Evolutionary conservation across 139 green algal species (phyloP).

Genomic region (Astrephomene gubernaculifera): DNA sequence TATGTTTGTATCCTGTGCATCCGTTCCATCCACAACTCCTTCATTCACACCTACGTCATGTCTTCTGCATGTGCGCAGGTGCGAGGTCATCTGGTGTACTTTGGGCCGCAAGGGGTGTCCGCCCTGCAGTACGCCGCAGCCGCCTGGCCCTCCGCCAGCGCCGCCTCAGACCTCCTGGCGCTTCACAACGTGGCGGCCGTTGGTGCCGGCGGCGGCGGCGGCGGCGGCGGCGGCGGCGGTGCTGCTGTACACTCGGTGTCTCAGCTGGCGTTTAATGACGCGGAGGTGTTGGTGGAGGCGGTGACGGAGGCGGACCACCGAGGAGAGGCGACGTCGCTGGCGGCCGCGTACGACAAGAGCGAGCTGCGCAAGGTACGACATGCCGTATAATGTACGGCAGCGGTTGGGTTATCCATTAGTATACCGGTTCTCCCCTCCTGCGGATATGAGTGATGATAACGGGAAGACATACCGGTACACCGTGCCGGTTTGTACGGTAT

Average conservation of each 20-base stretch:
- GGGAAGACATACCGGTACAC: too few species aligned
- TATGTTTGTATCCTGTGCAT: not conserved
- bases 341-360: constrained; percentile 20
- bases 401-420: not conserved
- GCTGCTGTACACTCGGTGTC: too few species aligned
- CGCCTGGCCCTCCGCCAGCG: constrained; percentile 18
- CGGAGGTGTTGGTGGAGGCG: constrained; percentile 34
- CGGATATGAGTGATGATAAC: too few species aligned
- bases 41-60: too few species aligned
- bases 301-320: constrained; percentile 46
- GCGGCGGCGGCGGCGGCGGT: not conserved
- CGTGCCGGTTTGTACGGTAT: too few species aligned
- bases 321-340: constrained; percentile 8
- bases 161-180: constrained; percentile 4
- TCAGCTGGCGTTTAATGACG: constrained; percentile 15
- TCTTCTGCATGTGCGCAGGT: not conserved
- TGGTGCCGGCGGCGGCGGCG: not conserved
- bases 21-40: too few species aligned
- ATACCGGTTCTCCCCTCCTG: too few species aligned
- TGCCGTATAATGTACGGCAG: too few species aligned
- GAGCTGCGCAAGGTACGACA: constrained; percentile 25
- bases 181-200: not conserved
- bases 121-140: constrained; percentile 21
- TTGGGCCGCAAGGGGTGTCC: constrained; percentile 47
- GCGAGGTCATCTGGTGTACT: constrained; percentile 64